Base-by-base conservation (phyloP, 352 stramenopile genomes). In the Globisporangium radiosum region DNA sequence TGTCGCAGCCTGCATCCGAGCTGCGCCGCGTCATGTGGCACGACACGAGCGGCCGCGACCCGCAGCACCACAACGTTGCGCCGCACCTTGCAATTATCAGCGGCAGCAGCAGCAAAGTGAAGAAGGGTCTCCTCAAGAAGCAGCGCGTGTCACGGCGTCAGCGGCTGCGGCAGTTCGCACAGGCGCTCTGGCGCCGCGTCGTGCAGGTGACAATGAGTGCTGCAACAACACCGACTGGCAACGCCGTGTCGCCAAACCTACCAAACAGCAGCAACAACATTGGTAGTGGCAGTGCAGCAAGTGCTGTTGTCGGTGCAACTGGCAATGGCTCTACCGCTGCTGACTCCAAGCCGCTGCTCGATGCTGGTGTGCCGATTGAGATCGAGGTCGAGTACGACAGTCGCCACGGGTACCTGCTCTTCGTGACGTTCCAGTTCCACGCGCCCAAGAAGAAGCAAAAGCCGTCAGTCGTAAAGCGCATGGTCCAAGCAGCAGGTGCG, bases 311-410 rank as follows among this genome's bases (percentile, higher is more conserved):
- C 14, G 40, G 40, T 2, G 14, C 40, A 13, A 45, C 10, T 45
- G 40, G 40, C 8, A 45, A 8, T 1, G 14, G 40, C 40, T 8
- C 8, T 13, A 11, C 40, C 36, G 54, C 25, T 9, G 38, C 7
- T 15, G 19, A 13, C 14, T 47, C 39, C 25, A 53, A 47, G 37
- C 19, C 78, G 33, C 59, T 74, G 14, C 40, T 45, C 7, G 59
- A 72, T 2, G 56, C 56, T 25, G 68, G 65, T 4, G 65, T 73
- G 43, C 74, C 75, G 8, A 87, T 96, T 11, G 72, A 81, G 52
- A 76, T 98, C 5, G 86, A 94, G 54, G 73, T 90, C 8, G 68
- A 82, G 59, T 80, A 88, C 60, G 59, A 87, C 55, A 81, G 73
- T 57, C 72, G 73, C 25, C 71, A 81, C 43, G 74, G 69, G 10